Conservation (phyloP, 768 basidiomycete species). For the Boletus vinaceobasis region DNA sequence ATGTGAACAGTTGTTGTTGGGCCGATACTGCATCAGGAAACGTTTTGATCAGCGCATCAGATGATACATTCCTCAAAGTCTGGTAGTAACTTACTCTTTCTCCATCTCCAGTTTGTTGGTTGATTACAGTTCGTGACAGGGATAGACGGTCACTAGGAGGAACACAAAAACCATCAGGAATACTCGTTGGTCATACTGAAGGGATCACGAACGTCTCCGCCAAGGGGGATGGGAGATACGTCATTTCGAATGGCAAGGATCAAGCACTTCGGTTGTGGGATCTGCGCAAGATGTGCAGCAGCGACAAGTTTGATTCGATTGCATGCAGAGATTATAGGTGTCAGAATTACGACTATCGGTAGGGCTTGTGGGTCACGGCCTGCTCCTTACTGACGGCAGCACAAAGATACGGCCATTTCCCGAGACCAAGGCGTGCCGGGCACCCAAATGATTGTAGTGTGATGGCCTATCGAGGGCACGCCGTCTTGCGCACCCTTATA, state of each 20-base stretch:
- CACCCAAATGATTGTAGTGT: constrained; percentile 92
- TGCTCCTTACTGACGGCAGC: constrained; percentile 8
- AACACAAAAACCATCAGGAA: constrained; percentile 77
- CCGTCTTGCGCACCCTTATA: constrained; percentile 87
- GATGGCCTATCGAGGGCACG: constrained; percentile 93
- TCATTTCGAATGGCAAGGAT: constrained; percentile 96
- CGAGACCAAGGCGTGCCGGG: constrained; percentile 53
- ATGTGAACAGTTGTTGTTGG: constrained; percentile 96
- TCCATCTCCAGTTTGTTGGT: not conserved
- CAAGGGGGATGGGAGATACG: constrained; percentile 94
- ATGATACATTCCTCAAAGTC: constrained; percentile 92
- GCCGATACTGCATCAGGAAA: constrained; percentile 92
- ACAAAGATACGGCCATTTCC: constrained; percentile 60
- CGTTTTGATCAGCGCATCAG: constrained; percentile 91
- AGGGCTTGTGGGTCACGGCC: constrained; percentile 15
- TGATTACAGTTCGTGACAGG: constrained; percentile 32
- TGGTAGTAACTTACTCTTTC: constrained; percentile 54
- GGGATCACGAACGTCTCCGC: constrained; percentile 93
- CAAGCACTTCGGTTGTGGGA: constrained; percentile 92
- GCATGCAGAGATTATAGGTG: constrained; percentile 52
- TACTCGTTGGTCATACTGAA: constrained; percentile 93
- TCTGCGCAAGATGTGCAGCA: constrained; percentile 85
- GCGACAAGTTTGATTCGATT: constrained; percentile 60
- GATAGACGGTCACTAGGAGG: constrained; percentile 48
- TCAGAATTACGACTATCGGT: constrained; percentile 79